A percentile compares a stretch with the other conserved stretches of the same genome.
Conservation (phyloP, 768 basidiomycete genomes). For the Melanogaster broomeanus region DNA sequence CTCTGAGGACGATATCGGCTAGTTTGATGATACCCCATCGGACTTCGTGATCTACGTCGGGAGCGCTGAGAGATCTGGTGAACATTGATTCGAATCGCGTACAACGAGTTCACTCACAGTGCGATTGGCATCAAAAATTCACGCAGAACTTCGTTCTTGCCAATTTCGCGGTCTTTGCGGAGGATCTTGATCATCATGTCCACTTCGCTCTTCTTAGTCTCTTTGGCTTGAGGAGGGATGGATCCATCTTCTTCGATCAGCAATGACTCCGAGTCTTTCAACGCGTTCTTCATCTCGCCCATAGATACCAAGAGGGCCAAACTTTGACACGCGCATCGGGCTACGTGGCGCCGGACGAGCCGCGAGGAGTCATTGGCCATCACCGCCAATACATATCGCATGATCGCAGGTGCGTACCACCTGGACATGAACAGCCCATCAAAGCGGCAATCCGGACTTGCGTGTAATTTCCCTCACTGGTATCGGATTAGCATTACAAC, state of each 20-base stretch:
- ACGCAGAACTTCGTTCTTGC: conserved; percentile 75
- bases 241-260: conserved; percentile 88
- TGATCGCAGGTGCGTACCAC: conserved; percentile 82
- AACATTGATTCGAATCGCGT: no score
- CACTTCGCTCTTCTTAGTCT: conserved; percentile 79
- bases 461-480: conserved; percentile 90
- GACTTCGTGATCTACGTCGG: conserved; percentile 83
- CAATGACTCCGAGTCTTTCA: conserved; percentile 74
- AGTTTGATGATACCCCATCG: conserved; percentile 91
- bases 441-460: conserved; percentile 93
- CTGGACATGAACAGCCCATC: conserved; percentile 90
- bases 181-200: conserved; percentile 86
- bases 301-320: conserved; percentile 83
- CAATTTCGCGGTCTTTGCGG: conserved; percentile 83
- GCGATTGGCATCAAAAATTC: conserved; percentile 82
- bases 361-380: conserved; percentile 86
- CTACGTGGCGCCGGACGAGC: conserved; percentile 81
- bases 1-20: conserved; percentile 84
- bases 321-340: conserved; percentile 82
- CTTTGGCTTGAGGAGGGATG: conserved; percentile 66
- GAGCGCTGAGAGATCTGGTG: conserved; percentile 47
- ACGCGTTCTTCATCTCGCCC: conserved; percentile 81
- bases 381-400: conserved; percentile 86
- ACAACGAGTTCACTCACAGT: conserved; percentile 51
- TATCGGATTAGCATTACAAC: conserved; percentile 9